Percentiles rank a stretch among this genome's conserved stretches.
Conservation (phyloP, 2,329 filamentous ascomycete genomes). For the Dothideomycetes sp. region DNA sequence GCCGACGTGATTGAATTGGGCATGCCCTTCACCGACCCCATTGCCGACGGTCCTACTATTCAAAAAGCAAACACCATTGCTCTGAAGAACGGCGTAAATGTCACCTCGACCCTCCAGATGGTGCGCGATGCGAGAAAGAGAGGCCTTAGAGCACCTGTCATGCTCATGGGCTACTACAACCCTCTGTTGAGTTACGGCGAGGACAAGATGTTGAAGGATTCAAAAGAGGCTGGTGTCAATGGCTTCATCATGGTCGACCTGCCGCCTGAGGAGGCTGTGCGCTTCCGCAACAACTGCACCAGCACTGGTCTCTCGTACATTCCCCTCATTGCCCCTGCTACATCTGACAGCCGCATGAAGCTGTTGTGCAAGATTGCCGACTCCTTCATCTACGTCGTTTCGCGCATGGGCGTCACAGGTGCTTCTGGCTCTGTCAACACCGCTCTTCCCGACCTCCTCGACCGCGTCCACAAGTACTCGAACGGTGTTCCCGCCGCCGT, state of each 20-base stretch:
- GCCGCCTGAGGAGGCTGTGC: constrained; percentile 88
- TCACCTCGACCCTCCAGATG: constrained; percentile 70
- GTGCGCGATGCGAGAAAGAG: constrained; percentile 68
- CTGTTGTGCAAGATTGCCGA: constrained; percentile 93
- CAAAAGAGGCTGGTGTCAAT: constrained; percentile 76
- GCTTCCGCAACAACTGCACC: constrained; percentile 78
- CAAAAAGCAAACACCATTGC: constrained; percentile 89
- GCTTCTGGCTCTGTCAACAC: constrained; percentile 74
- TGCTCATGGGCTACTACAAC: constrained; percentile 99
- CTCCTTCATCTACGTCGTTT: constrained; percentile 98
- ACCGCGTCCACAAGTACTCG: constrained; percentile 83
- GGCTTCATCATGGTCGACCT: constrained; percentile 96
- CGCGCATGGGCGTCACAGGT: constrained; percentile 91
- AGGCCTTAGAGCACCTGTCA: constrained; percentile 70
- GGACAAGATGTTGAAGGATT: constrained; percentile 76
- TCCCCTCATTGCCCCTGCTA: constrained; percentile 89
- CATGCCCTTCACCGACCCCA: constrained; percentile 94
- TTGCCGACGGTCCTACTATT: constrained; percentile 94
- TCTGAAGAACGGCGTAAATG: constrained; percentile 79
- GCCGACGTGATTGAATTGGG: constrained; percentile 94
- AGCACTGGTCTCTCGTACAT: constrained; percentile 83
- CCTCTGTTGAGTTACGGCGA: constrained; percentile 90
- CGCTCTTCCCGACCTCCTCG: constrained; percentile 70
- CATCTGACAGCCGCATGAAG: constrained; percentile 88
- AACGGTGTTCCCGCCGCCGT: constrained; percentile 84